phyloP scores from a whole-genome alignment of 169 alveolate genomes.

The Eimeria mitis region DNA sequence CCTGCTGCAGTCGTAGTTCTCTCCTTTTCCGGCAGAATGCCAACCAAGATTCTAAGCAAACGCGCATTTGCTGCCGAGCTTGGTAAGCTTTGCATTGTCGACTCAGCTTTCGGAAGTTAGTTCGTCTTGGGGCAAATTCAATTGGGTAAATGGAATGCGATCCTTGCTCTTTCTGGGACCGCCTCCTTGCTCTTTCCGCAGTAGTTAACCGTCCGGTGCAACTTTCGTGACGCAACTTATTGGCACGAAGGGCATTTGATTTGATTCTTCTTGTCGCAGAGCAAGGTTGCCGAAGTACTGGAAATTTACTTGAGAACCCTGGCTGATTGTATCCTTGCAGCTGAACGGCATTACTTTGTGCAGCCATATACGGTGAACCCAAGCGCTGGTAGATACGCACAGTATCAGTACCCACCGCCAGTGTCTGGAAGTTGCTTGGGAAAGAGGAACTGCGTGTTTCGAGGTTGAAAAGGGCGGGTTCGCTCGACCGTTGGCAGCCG shows the following conservation, averaged over 20 bases:
- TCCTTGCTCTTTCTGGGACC: background rate
- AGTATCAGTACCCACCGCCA: background rate
- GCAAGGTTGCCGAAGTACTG: background rate
- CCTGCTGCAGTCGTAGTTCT: constrained; percentile 46
- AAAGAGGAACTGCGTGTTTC: background rate
- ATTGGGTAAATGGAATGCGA: background rate
- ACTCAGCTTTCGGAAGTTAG: background rate
- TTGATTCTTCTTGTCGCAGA: background rate
- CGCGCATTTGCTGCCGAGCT: constrained; percentile 37
- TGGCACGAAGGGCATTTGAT: background rate
- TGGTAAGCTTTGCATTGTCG: constrained; percentile 7
- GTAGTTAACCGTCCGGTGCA: background rate
- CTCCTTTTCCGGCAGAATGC: constrained; percentile 33
- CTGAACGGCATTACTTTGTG: background rate
- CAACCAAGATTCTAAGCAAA: constrained; percentile 52
- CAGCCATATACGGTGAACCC: background rate
- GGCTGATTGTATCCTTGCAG: background rate
- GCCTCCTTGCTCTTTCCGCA: background rate
- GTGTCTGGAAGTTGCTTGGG: background rate
- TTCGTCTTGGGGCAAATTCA: background rate
- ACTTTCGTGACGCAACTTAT: background rate
- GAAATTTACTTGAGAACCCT: background rate
- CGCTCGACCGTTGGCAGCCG: background rate
- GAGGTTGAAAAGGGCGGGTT: background rate
- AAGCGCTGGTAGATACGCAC: background rate